phyloP scores from a whole-genome alignment of 768 basidiomycete species.

The Lactifluus subvellereus region DNA sequence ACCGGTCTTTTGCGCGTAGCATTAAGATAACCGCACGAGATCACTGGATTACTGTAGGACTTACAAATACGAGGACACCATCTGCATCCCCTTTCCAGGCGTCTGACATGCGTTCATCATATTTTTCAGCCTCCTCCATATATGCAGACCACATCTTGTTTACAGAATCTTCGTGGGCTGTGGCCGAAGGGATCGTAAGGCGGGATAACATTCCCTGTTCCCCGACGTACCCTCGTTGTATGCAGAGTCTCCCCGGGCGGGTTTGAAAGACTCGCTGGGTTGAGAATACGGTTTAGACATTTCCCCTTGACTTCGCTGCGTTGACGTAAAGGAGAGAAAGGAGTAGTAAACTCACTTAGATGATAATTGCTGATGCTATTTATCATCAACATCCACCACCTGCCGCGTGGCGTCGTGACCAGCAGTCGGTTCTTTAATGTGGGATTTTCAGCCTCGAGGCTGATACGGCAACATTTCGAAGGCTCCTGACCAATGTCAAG shows the following conservation, averaged over 20 bases:
- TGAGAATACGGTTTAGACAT: conserved; percentile 2
- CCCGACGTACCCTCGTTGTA: background rate
- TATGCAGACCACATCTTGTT: conserved; percentile 21
- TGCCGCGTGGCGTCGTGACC: background rate
- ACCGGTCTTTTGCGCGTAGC: conserved; percentile 16
- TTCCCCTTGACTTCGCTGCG: background rate
- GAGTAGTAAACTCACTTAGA: background rate
- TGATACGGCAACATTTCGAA: too few relatives aligned
- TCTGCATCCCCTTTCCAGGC: conserved; percentile 20
- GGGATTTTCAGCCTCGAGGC: too few relatives aligned
- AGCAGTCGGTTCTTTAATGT: too few relatives aligned
- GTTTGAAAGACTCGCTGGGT: background rate
- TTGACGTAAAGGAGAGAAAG: background rate
- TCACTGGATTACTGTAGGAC: background rate
- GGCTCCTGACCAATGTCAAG: too few relatives aligned
- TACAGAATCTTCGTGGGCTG: background rate
- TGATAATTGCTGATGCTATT: background rate
- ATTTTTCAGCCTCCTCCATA: conserved; percentile 5
- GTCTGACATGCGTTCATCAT: conserved; percentile 10
- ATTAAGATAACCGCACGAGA: background rate
- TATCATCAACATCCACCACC: background rate
- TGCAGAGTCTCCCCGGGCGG: background rate
- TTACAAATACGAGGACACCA: conserved; percentile 20
- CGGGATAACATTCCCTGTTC: background rate
- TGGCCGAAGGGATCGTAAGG: background rate